Evolutionary conservation across 441 rosid genomes (phyloP).

Genomic region (Oxalis stricta): DNA sequence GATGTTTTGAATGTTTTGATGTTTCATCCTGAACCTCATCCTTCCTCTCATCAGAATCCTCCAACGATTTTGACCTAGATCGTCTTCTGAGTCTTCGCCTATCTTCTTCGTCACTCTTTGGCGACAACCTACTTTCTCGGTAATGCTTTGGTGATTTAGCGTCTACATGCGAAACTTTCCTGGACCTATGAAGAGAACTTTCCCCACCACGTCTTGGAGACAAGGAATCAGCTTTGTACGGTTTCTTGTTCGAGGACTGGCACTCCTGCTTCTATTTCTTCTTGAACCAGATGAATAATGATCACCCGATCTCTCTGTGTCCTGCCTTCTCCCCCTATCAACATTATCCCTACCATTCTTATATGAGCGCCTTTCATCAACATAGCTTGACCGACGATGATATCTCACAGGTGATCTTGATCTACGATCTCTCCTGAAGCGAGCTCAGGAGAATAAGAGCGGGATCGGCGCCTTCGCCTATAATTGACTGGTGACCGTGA

Average conservation of each 20-base stretch:
- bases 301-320: slow-evolving; percentile 37
- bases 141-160: slow-evolving; percentile 60
- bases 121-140: slow-evolving; percentile 41
- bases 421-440: slow-evolving; percentile 45
- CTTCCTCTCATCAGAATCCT: slow-evolving; percentile 28
- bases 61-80: slow-evolving; percentile 57
- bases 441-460: slow-evolving; percentile 56
- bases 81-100: slow-evolving; percentile 32
- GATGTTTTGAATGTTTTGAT: slow-evolving; percentile 21
- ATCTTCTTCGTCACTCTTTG: slow-evolving; percentile 32
- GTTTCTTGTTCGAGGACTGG: slow-evolving; percentile 48
- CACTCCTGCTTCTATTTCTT: slow-evolving; percentile 63
- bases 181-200: slow-evolving; percentile 36
- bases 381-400: slow-evolving; percentile 43
- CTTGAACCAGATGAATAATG: slow-evolving; percentile 42
- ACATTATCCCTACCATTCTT: slow-evolving; percentile 45
- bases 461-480: slow-evolving; percentile 51
- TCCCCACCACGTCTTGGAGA: slow-evolving; percentile 40
- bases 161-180: slow-evolving; percentile 35
- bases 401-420: slow-evolving; percentile 63
- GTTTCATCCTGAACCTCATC: slow-evolving; percentile 29
- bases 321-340: slow-evolving; percentile 39
- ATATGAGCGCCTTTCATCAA: slow-evolving; percentile 36
- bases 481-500: slow-evolving; percentile 62
- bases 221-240: slow-evolving; percentile 35